These are phyloP conservation scores for Acephala macrosclerotiorum DNA, from an alignment of 2,329 filamentous ascomycete species.

Conservation along the genomic window DNA sequence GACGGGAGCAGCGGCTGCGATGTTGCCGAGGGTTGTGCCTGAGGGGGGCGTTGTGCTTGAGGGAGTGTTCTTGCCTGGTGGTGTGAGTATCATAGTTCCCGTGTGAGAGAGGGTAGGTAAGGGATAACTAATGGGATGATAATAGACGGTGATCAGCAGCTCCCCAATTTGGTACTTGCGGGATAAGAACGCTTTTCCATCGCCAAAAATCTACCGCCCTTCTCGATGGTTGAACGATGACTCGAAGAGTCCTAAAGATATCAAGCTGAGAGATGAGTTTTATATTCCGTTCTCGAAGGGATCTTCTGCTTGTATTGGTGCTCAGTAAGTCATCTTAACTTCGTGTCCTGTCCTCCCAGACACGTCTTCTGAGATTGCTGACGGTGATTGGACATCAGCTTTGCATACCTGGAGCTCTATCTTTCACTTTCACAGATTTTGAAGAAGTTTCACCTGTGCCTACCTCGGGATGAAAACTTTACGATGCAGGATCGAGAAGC, in stretches of 20 bases:
- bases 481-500: background rate
- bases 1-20: constrained; percentile 42
- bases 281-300: background rate
- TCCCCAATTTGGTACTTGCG: constrained; percentile 44
- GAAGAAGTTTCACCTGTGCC: background rate
- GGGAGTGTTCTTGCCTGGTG: background rate
- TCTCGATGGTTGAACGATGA: constrained; percentile 26
- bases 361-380: too few species aligned
- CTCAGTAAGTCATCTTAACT: background rate
- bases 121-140: background rate
- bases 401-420: background rate
- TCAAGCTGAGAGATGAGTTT: background rate
- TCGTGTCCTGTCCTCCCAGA: background rate
- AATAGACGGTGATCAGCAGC: constrained; percentile 39
- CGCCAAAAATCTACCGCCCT: constrained; percentile 38
- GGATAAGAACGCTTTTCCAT: constrained; percentile 40
- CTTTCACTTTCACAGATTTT: background rate
- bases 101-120: too few species aligned
- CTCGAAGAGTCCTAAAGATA: background rate
- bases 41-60: background rate
- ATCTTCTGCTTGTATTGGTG: background rate
- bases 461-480: background rate
- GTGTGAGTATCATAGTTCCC: background rate
- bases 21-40: constrained; percentile 30
- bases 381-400: background rate